These are phyloP conservation scores for Hymenoscyphus albidus DNA, from an alignment of 2,329 filamentous ascomycete species.

Conservation along the genomic window DNA sequence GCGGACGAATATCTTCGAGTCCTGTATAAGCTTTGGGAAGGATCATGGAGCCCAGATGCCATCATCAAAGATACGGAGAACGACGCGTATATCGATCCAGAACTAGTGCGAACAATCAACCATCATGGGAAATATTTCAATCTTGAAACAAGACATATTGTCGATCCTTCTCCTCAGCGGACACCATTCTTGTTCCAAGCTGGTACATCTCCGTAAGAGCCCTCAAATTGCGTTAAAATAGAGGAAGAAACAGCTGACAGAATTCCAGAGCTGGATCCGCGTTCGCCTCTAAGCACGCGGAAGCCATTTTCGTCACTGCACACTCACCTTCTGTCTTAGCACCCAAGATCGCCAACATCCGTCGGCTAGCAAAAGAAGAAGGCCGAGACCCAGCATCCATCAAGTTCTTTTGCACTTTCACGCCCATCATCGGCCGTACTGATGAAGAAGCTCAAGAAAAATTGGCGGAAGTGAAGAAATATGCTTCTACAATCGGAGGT, in stretches of 20 bases:
- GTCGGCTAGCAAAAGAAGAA: conserved; percentile 48
- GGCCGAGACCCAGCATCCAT: conserved; percentile 58
- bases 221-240: not conserved
- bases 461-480: conserved; percentile 55
- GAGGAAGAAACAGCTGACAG: not conserved
- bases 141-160: conserved; percentile 61
- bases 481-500: conserved; percentile 62
- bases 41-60: conserved; percentile 57
- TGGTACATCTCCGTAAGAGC: conserved; percentile 55
- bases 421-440: conserved; percentile 60
- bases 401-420: conserved; percentile 64
- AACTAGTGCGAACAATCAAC: conserved; percentile 59
- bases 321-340: conserved; percentile 58
- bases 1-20: conserved; percentile 63
- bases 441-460: conserved; percentile 64
- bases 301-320: conserved; percentile 65
- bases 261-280: conserved; percentile 53
- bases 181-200: conserved; percentile 69
- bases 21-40: conserved; percentile 64
- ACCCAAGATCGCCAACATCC: conserved; percentile 58
- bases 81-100: conserved; percentile 46
- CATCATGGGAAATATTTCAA: conserved; percentile 61
- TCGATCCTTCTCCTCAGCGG: conserved; percentile 62
- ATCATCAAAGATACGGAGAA: conserved; percentile 41
- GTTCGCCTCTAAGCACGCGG: conserved; percentile 66